These are phyloP conservation scores for Vigna unguiculata DNA, from an alignment of 306 rosid genomes.

Conservation along the genomic window DNA sequence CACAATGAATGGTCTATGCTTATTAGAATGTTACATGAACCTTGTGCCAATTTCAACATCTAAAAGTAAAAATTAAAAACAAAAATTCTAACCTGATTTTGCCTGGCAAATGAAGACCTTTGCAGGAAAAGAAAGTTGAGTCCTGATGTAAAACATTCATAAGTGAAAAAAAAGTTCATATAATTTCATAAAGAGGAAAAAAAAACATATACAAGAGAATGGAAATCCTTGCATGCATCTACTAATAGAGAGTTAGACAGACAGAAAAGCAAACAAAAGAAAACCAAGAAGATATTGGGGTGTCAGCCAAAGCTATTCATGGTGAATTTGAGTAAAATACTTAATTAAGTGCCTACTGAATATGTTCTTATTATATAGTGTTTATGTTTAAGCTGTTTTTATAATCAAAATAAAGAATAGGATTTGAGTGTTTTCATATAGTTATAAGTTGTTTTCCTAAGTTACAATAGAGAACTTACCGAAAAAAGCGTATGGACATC, in stretches of 20 bases:
- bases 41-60: conserved; percentile 30
- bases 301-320: neutral
- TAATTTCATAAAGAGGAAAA: conserved; percentile 1
- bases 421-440: neutral
- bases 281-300: neutral
- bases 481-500: neutral
- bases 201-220: neutral
- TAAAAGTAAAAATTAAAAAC: neutral
- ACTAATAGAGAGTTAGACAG: neutral
- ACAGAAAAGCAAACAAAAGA: neutral
- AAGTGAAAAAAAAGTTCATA: neutral
- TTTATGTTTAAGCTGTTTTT: neutral
- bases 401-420: neutral
- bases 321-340: neutral
- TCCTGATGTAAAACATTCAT: conserved; percentile 54
- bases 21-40: conserved; percentile 26
- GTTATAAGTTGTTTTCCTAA: neutral
- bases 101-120: conserved; percentile 66
- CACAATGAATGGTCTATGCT: conserved; percentile 4
- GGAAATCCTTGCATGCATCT: conserved; percentile 3
- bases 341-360: neutral
- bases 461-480: neutral
- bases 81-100: conserved; percentile 62
- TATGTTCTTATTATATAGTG: neutral
- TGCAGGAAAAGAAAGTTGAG: conserved; percentile 54